A percentile compares a stretch with the other conserved stretches of the same genome.
Evolutionary conservation across 2,329 filamentous ascomycete genomes (phyloP).

Genomic region (Fusarium agapanthi): DNA sequence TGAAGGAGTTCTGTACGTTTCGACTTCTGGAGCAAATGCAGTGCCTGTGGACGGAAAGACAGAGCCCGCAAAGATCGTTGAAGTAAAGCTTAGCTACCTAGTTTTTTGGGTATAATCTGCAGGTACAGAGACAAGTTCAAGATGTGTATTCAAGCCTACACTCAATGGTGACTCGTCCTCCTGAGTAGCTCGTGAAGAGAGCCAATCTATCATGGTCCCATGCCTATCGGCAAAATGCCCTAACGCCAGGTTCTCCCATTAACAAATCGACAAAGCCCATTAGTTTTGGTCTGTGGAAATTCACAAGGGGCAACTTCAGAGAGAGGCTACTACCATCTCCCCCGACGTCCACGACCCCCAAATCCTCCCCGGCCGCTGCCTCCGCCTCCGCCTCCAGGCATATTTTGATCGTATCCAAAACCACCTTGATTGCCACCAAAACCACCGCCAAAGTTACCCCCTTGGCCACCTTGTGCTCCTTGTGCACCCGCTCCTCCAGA

Average conservation of each 20-base stretch:
- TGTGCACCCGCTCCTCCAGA: constrained; percentile 51
- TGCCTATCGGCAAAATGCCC: constrained; percentile 35
- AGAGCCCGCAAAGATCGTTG: constrained; percentile 31
- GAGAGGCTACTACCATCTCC: constrained; percentile 30
- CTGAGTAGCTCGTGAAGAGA: constrained; percentile 14
- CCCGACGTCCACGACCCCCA: constrained; percentile 41
- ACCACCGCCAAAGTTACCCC: constrained; percentile 62
- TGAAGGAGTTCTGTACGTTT: constrained; percentile 22
- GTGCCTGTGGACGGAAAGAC: constrained; percentile 29
- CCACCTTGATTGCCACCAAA: constrained; percentile 62
- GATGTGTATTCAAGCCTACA: constrained; percentile 5
- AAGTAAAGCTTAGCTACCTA: constrained; percentile 11
- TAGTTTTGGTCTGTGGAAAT: not conserved
- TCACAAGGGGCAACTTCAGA: not conserved
- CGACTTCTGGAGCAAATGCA: constrained; percentile 22
- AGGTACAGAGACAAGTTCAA: not conserved
- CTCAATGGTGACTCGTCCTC: constrained; percentile 4
- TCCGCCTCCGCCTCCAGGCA: constrained; percentile 51
- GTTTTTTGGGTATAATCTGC: not conserved
- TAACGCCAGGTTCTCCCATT: constrained; percentile 41
- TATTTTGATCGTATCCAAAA: constrained; percentile 60
- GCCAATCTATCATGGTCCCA: constrained; percentile 34
- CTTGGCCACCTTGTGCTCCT: constrained; percentile 59
- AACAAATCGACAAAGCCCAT: constrained; percentile 34
- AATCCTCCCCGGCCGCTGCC: constrained; percentile 49